Base-by-base conservation (phyloP, 768 basidiomycete genomes). In the Daedalea quercina region DNA sequence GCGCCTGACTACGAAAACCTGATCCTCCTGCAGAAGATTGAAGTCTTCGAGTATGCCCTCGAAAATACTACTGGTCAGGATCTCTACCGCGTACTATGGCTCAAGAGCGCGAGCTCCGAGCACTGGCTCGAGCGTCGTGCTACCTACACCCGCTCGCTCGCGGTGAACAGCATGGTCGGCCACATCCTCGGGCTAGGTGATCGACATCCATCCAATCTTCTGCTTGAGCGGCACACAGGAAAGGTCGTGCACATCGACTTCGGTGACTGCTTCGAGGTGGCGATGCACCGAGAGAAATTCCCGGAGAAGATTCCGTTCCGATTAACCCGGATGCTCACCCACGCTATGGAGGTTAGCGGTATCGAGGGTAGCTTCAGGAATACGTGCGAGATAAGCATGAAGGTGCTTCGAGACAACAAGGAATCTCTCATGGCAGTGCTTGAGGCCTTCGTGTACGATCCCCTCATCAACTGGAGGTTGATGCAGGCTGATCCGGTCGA, bases 281-380 rank as follows among this genome's bases (percentile, higher is more conserved):
- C 94, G 19, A 95, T 95, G 89, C 88, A 90, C 61, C 87, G 94
- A 63, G 94, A 96, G 69, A 99, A 99, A 71, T 98, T 94, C 76
- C 96, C 96, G 0, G 96, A 99, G 72, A 94, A 88, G 68, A 92
- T 99, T 50, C 96, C 96, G 0, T 99, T 99, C 85, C 83, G 96
- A 35, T 76, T 99, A 57, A 99, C 96, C 9, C 78, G 96, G 60
- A 99, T 99, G 96, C 79, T 99, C 49, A 95, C 93, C 11, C 91
- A 96, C 66, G 96, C 96, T 12, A 99, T 99, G 96, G 96, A 99
- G 80, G 94, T 95, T 60, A 95, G 94, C 69, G 95, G 96, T 22
- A 96, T 99, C 56, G 92, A 97, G 64, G 96, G 96, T 34, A 96
- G 91, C 66, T 99, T 94, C 80, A 80, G 90, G 62, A 87, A 86